Conservation (phyloP, 495 filamentous ascomycete genomes). For the Jackrogersella multiformis region DNA sequence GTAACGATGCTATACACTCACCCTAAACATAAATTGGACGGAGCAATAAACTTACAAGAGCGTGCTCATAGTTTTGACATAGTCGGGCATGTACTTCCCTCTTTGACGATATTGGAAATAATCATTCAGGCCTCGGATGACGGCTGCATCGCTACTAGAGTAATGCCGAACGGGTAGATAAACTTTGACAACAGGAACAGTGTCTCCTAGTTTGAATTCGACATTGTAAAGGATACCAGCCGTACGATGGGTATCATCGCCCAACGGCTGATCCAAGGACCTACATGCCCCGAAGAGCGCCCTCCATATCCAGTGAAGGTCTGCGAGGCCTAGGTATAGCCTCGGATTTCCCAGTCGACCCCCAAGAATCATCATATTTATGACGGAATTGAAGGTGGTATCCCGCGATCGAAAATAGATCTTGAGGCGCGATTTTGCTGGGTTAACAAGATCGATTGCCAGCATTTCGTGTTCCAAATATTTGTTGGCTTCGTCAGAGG, state of each 20-base stretch:
- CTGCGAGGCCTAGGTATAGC: neutral
- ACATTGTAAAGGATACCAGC: slow-evolving; percentile 17
- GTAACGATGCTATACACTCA: neutral
- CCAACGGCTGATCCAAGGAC: neutral
- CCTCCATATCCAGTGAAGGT: neutral
- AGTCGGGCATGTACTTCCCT: neutral
- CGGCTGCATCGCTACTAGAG: neutral
- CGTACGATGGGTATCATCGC: neutral
- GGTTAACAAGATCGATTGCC: neutral
- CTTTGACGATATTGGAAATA: neutral
- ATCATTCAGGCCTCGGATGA: slow-evolving; percentile 1
- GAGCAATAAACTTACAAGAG: neutral
- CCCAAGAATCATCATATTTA: neutral
- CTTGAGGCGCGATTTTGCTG: slow-evolving; percentile 3
- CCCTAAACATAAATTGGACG: neutral
- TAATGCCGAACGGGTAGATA: slow-evolving; percentile 16
- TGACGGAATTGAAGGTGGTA: slow-evolving; percentile 1
- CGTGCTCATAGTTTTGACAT: neutral
- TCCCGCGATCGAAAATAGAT: slow-evolving; percentile 8
- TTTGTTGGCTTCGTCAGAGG: neutral
- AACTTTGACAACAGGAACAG: neutral
- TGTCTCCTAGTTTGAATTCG: slow-evolving; percentile 3
- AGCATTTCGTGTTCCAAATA: slow-evolving; percentile 3
- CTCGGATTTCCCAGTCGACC: neutral
- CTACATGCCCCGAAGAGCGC: neutral